A percentile compares a stretch with the other conserved stretches of the same genome.
Evolutionary conservation across 768 basidiomycete genomes (phyloP).

Genomic region (Phlebiopsis flavidoalba): DNA sequence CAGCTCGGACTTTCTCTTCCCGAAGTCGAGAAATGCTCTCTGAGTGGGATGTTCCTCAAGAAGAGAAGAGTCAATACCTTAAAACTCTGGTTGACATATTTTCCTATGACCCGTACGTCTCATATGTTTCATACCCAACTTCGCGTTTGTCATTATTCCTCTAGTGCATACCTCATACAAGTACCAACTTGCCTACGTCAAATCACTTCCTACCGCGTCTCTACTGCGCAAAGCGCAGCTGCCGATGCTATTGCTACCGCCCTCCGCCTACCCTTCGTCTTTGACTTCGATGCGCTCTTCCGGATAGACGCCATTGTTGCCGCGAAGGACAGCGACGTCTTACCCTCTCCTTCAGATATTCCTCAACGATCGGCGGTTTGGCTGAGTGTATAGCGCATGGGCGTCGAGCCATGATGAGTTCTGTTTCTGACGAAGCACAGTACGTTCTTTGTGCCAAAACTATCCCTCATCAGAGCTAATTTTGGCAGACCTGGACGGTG

Average conservation of each 20-base stretch:
- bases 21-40: conserved; percentile 69
- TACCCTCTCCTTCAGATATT: conserved; percentile 76
- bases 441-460: conserved; percentile 20
- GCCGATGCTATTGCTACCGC: conserved; percentile 58
- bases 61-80: conserved; percentile 62
- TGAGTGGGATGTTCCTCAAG: conserved; percentile 64
- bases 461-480: neutral
- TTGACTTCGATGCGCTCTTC: conserved; percentile 80
- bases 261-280: conserved; percentile 58
- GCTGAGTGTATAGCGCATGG: conserved; percentile 63
- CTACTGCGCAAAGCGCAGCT: conserved; percentile 48
- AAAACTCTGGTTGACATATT: conserved; percentile 59
- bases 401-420: conserved; percentile 40
- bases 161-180: conserved; percentile 59
- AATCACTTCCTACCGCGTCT: conserved; percentile 54
- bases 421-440: conserved; percentile 53
- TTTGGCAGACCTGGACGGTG: conserved; percentile 47
- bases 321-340: conserved; percentile 61
- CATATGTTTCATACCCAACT: neutral
- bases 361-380: conserved; percentile 56
- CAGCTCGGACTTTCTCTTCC: conserved; percentile 52
- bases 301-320: conserved; percentile 68
- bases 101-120: conserved; percentile 53
- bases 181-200: conserved; percentile 57
- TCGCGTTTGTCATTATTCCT: neutral